Percentiles rank a stretch among this genome's conserved stretches.
Evolutionary conservation across 2,329 filamentous ascomycete species (phyloP).

Genomic region (Cercospora citrullina): DNA sequence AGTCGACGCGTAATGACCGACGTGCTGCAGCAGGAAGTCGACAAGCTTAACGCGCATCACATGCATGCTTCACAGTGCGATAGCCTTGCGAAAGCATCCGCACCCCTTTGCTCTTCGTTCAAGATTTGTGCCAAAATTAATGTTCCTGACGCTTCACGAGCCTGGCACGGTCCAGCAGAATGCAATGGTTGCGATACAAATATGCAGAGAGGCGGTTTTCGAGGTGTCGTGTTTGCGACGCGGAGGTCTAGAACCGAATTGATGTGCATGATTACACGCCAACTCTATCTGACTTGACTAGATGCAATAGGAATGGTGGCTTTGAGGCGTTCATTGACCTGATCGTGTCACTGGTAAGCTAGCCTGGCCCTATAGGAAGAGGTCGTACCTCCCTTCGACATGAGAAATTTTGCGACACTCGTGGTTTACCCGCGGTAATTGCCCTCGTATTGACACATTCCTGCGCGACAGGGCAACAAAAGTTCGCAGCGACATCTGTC

Average conservation of each 20-base stretch:
- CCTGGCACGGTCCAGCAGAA: background rate
- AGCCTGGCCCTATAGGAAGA: background rate
- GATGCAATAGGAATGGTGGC: constrained; percentile 9
- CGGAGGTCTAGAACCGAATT: background rate
- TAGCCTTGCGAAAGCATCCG: background rate
- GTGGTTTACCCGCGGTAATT: background rate
- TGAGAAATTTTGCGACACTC: background rate
- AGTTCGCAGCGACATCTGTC: background rate
- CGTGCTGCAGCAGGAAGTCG: background rate
- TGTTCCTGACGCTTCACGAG: background rate
- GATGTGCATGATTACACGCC: constrained; percentile 4
- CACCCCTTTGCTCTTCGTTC: background rate
- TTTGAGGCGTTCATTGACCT: background rate
- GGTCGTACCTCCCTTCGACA: constrained; percentile 8
- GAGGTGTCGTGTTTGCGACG: background rate
- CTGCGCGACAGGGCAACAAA: background rate
- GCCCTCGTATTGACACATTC: background rate
- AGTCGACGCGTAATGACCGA: background rate
- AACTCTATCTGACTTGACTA: constrained; percentile 11
- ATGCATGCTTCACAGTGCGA: background rate
- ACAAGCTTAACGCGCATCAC: background rate
- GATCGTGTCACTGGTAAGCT: constrained; percentile 2
- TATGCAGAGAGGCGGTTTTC: background rate
- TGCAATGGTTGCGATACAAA: no score
- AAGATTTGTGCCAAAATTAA: background rate